Percentiles rank a stretch among this genome's conserved stretches.
Evolutionary conservation across 169 alveolate species (phyloP).

Genomic region (Eimeria maxima): DNA sequence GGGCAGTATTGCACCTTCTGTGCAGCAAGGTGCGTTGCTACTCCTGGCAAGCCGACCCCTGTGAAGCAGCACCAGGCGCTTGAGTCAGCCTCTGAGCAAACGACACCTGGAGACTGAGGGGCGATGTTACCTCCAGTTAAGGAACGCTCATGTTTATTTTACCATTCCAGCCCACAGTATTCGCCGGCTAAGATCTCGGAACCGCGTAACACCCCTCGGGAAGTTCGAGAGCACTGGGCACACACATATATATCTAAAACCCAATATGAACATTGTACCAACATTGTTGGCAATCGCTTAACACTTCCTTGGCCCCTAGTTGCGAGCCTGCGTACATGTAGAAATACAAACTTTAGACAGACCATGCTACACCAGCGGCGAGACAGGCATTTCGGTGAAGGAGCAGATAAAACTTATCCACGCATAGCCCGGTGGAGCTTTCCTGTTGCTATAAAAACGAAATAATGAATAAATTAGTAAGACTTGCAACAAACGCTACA

Average conservation of each 20-base stretch:
- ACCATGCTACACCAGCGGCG: background rate
- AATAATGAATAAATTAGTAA: background rate
- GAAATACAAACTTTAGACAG: background rate
- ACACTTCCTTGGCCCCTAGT: background rate
- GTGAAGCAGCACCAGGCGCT: background rate
- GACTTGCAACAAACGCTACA: background rate
- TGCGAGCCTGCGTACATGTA: background rate
- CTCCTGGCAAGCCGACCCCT: background rate
- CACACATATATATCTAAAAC: background rate
- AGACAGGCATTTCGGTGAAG: background rate
- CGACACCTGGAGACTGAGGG: background rate
- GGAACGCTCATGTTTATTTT: background rate
- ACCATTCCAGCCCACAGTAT: too few relatives aligned
- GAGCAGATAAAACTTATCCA: background rate
- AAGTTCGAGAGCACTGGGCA: background rate
- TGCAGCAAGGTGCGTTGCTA: conserved; percentile 6
- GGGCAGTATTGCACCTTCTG: background rate
- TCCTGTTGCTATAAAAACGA: background rate
- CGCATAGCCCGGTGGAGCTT: background rate
- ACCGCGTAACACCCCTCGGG: too few relatives aligned
- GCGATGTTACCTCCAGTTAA: background rate
- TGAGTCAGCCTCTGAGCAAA: background rate
- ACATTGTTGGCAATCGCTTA: background rate
- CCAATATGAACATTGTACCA: background rate
- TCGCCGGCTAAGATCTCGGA: too few relatives aligned